A percentile compares a stretch with the other conserved stretches of the same genome.
Conservation (phyloP, 1,284 basidiomycete genomes). For the Albatrellus sp. region DNA sequence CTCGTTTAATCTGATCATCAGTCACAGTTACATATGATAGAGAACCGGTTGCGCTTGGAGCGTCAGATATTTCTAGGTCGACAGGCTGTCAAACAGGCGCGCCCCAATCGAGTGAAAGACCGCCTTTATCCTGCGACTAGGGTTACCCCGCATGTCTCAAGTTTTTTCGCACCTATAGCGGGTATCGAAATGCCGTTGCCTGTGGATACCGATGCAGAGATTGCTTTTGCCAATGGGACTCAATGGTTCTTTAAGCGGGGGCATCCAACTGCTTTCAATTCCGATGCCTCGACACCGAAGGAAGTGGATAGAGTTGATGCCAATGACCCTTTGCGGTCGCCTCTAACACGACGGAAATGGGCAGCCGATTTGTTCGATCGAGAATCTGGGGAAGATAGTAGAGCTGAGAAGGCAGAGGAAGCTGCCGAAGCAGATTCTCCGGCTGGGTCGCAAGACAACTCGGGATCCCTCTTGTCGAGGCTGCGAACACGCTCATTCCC, state of each 20-base stretch:
- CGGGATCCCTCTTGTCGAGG: conserved; percentile 27
- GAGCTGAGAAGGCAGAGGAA: conserved; percentile 3
- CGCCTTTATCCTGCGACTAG: no score
- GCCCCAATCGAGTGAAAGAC: conserved; percentile 21
- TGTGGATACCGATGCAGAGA: conserved; percentile 41
- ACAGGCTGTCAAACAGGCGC: conserved; percentile 50
- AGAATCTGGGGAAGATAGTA: conserved; percentile 10
- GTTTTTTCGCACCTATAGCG: conserved; percentile 10
- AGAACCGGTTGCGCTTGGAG: conserved; percentile 73
- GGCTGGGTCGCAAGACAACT: conserved; percentile 3
- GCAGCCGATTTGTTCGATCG: conserved; percentile 27
- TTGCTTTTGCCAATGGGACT: conserved; percentile 28
- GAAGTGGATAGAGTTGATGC: conserved; percentile 14
- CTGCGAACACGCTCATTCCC: conserved; percentile 41
- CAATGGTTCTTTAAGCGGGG: conserved; percentile 31
- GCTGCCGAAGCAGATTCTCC: conserved; percentile 7
- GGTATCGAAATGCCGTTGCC: conserved; percentile 39
- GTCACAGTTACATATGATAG: conserved; percentile 79
- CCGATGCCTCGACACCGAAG: conserved; percentile 16
- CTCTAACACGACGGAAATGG: conserved; percentile 33
- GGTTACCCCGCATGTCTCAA: no score
- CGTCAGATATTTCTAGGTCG: conserved; percentile 77
- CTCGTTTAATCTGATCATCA: neutral
- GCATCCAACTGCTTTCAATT: conserved; percentile 14
- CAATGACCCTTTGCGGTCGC: conserved; percentile 26